Evolutionary conservation across 176 grass and related monocot genomes (phyloP), one percentile per base, ranked within the genome.

Genomic region (Melocanna baccifera): DNA sequence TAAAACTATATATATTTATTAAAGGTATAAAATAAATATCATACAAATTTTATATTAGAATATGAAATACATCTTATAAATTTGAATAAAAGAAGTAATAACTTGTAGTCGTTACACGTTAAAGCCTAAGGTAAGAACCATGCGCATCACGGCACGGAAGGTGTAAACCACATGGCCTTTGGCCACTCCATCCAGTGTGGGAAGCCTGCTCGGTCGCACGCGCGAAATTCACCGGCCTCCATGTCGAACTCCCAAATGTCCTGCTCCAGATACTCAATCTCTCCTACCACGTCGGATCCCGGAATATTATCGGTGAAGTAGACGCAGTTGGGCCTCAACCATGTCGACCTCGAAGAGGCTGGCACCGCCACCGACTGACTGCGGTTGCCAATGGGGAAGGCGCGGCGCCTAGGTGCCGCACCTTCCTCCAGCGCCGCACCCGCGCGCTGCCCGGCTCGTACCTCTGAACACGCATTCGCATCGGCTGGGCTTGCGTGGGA

Each of bases 261-360:
- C 51, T 2, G 7, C 15, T 37, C 6, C 6, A 6, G 37, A 14
- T 10, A 4, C 29, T 30, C 30, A 32, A 22, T 42, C 4, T 56
- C 13, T 7, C 3, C 0, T 1, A 39, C 6, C 0, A 4, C 16
- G 45, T 71, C 36, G 16, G 80, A 72, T 1, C 50, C 66, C 9
- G 66, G 66, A 10, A 28, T 43, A 3, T 58, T 58, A 26, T 70
- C 32, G 26, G 80, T 83, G 53, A 72, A 62, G 40, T 73, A 83
- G 67, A 62, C 12, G 40, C 80, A 83, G 80, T 83, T 47, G 11
- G 80, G 52, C 39, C 53, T 72, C 57, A 83, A 19, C 80, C 80
- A 72, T 26, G 53, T 46, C 26, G 68, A 71, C n/a, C 30, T 32
- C 30, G 30, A 32, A 32, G 30, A 32, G 30, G 79, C 18, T 4